Percentiles rank a stretch among this genome's conserved stretches.
Conservation (phyloP, 164 flowering plant species). For the Piper betle region DNA sequence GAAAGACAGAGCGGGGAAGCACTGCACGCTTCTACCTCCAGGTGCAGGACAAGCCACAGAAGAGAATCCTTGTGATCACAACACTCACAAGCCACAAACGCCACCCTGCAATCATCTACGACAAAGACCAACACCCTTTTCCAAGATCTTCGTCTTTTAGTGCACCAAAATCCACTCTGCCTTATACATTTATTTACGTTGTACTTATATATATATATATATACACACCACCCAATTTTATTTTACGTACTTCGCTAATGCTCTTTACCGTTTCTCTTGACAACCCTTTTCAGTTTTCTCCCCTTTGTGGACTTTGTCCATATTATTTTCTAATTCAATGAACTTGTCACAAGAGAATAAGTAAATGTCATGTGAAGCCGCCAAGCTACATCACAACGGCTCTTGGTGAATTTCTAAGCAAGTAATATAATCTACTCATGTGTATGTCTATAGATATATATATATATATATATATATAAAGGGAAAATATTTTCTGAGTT, state of each 20-base stretch:
- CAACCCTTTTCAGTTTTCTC: neutral
- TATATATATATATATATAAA: too few relatives aligned
- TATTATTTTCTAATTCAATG: too few relatives aligned
- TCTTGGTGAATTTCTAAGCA: too few relatives aligned
- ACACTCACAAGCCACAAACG: too few relatives aligned
- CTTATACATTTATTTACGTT: neutral
- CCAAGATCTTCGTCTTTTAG: constrained; percentile 17
- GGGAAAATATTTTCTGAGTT: too few relatives aligned
- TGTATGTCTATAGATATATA: too few relatives aligned
- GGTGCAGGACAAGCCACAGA: constrained; percentile 25
- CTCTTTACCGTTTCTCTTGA: neutral
- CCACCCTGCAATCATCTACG: constrained; percentile 24
- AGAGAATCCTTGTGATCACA: constrained; percentile 41
- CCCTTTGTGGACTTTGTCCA: too few relatives aligned
- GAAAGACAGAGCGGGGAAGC: neutral
- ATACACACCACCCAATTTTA: neutral
- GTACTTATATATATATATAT: too few relatives aligned
- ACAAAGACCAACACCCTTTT: constrained; percentile 19
- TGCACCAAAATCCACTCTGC: neutral
- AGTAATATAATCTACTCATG: too few relatives aligned
- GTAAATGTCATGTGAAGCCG: too few relatives aligned
- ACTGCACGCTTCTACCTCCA: constrained; percentile 6
- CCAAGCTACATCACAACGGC: too few relatives aligned
- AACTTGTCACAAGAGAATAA: too few relatives aligned
- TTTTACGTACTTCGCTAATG: neutral